phyloP scores from a whole-genome alignment of 257 asterid species.

The Perilla frutescens region DNA sequence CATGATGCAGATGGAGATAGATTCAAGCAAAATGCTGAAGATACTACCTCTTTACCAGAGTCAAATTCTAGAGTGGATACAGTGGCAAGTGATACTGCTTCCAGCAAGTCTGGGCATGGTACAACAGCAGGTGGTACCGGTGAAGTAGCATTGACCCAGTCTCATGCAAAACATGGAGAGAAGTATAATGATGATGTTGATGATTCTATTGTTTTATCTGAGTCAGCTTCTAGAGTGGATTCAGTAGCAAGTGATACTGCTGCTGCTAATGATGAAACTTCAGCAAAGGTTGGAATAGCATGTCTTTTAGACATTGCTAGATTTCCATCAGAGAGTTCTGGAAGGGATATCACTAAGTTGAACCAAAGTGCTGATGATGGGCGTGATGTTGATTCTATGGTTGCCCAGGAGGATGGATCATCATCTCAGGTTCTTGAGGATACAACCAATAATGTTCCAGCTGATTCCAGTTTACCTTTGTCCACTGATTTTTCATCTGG shows the following conservation, averaged over 20 bases:
- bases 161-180: slow-evolving; percentile 49
- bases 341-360: slow-evolving; percentile 27
- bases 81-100: slow-evolving; percentile 29
- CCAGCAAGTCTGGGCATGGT: slow-evolving; percentile 59
- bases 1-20: slow-evolving; percentile 49
- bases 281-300: slow-evolving; percentile 45
- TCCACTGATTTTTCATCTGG: slow-evolving; percentile 48
- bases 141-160: slow-evolving; percentile 37
- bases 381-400: slow-evolving; percentile 33
- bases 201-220: slow-evolving; percentile 43
- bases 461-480: slow-evolving; percentile 40
- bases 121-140: slow-evolving; percentile 36
- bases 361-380: slow-evolving; percentile 40
- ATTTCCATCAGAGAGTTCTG: slow-evolving; percentile 48
- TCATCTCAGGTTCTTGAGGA: slow-evolving; percentile 45
- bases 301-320: slow-evolving; percentile 33
- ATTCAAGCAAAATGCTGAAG: slow-evolving; percentile 44
- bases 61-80: slow-evolving; percentile 42
- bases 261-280: slow-evolving; percentile 41
- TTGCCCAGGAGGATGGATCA: slow-evolving; percentile 43
- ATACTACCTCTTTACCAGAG: slow-evolving; percentile 44
- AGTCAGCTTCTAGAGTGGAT: slow-evolving; percentile 48
- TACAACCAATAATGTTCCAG: slow-evolving; percentile 34
- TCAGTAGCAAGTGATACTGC: slow-evolving; percentile 39
- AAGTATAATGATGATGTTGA: slow-evolving; percentile 40